A percentile compares a stretch with the other conserved stretches of the same genome.
Evolutionary conservation across 805 yeast genomes (phyloP).

Genomic region (Saccharomycopsis selenospora): DNA sequence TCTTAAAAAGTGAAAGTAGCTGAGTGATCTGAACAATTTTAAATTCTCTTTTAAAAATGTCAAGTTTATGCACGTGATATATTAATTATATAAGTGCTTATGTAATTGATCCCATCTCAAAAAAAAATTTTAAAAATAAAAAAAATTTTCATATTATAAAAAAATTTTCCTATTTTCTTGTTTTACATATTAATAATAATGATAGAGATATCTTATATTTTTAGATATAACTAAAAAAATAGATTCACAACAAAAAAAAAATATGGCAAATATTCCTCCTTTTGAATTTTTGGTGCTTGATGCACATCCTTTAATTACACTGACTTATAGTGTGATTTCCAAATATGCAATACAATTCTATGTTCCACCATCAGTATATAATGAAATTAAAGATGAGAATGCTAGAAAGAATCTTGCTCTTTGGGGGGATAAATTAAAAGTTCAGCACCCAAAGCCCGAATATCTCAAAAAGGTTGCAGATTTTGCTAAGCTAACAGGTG

Average conservation of each 20-base stretch:
- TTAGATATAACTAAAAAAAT: too few relatives aligned
- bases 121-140: background rate
- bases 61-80: background rate
- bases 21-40: too few relatives aligned
- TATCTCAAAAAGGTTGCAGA: constrained; percentile 58
- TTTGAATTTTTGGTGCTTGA: constrained; percentile 55
- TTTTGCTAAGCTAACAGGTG: constrained; percentile 88
- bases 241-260: background rate
- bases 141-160: background rate
- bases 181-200: too few relatives aligned
- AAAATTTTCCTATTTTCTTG: too few relatives aligned
- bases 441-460: constrained; percentile 70
- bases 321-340: constrained; percentile 65
- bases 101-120: constrained; percentile 16
- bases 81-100: background rate
- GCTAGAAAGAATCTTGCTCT: constrained; percentile 71
- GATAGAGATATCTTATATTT: too few relatives aligned
- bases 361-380: constrained; percentile 87
- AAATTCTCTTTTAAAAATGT: too few relatives aligned
- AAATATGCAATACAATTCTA: constrained; percentile 63
- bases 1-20: too few relatives aligned
- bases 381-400: constrained; percentile 80
- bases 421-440: constrained; percentile 67
- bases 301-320: constrained; percentile 92
- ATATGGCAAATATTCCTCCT: background rate